Evolutionary conservation across 371 early-diverging fungal genomes (phyloP).

Genomic region (Mucor plumbeus): DNA sequence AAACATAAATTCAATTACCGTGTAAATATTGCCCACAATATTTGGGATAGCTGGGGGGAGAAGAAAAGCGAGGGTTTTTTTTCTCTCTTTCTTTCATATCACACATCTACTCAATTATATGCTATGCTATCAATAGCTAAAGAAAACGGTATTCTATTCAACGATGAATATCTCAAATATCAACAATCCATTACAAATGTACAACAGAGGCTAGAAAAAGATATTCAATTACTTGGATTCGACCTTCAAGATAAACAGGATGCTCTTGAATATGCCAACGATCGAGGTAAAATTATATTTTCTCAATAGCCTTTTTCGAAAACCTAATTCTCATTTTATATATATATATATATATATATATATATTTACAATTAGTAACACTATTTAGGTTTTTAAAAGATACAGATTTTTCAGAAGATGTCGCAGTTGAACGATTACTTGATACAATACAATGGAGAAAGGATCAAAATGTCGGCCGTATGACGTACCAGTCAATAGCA

Average conservation of each 20-base stretch:
- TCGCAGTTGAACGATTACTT: conserved; percentile 25
- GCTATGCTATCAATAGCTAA: conserved; percentile 24
- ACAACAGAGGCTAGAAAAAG: conserved; percentile 24
- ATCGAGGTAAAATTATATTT: conserved; percentile 31
- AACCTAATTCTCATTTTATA: background rate
- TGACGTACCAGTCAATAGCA: conserved; percentile 37
- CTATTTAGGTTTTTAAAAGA: conserved; percentile 36
- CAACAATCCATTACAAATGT: conserved; percentile 10
- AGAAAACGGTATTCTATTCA: conserved; percentile 26
- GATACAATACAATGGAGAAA: conserved; percentile 53
- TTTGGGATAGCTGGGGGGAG: conserved; percentile 1
- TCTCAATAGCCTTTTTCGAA: too few species aligned
- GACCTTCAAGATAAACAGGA: conserved; percentile 28
- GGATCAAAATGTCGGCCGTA: conserved; percentile 28
- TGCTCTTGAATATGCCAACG: conserved; percentile 33
- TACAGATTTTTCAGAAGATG: conserved; percentile 21
- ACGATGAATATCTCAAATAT: conserved; percentile 29
- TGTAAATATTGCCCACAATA: background rate
- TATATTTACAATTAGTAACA: conserved; percentile 21
- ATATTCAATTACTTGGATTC: conserved; percentile 28
- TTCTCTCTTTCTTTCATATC: background rate
- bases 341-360: too few species aligned
- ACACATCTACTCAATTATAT: background rate
- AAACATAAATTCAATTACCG: background rate
- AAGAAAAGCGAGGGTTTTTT: background rate